Base-by-base conservation (phyloP, 2,329 filamentous ascomycete species). In the Microdochium trichocladiopsis region DNA sequence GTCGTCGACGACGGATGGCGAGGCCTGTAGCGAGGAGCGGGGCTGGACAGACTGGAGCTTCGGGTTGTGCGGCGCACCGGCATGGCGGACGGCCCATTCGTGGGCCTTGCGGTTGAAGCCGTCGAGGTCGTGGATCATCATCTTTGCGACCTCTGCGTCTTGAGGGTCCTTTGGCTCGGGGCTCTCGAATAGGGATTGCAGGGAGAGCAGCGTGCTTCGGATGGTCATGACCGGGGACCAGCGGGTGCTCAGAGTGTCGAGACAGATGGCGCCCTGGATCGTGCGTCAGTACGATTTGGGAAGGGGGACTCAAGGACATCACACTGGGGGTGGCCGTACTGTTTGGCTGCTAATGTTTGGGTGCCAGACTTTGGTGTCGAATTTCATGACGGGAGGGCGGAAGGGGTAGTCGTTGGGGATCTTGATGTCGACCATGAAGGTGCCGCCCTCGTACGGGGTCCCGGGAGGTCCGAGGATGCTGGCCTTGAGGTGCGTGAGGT, bases 141-240 rank as follows among this genome's bases (percentile, higher is more conserved):
- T 95, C 63, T 81, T 84, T 23, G 94, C 94, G 1, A 97, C 94
- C 68, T 96, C 90, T 37, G 92, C 92, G 64, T 99, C 94, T 73
- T 99, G 94, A 0, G 94, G 94, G 59, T 99, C 94, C 62, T 93
- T 95, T 0, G 94, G 93, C 68, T 99, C 95, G 3, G 94, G 94
- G 18, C 86, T 90, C 71, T 90, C 90, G 63, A 99, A 88, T 18
- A 99, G 83, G 59, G 92, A 93, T 68, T 96, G 92, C 28, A 99
- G 79, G 25, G 92, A 96, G 54, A 99, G 84, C 47, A 99, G 82
- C 36, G 93, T 90, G 21, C 90, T 95, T 73, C 96, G 97, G 69
- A 99, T 93, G 14, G 93, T 99, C 55, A 96, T 81, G 23, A 99
- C 92, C 0, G 94, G 94, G 5, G 93, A 96, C 94, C 94, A 99